Evolutionary conservation across 2,329 filamentous ascomycete genomes (phyloP).

Genomic region (Diplodia corticola): DNA sequence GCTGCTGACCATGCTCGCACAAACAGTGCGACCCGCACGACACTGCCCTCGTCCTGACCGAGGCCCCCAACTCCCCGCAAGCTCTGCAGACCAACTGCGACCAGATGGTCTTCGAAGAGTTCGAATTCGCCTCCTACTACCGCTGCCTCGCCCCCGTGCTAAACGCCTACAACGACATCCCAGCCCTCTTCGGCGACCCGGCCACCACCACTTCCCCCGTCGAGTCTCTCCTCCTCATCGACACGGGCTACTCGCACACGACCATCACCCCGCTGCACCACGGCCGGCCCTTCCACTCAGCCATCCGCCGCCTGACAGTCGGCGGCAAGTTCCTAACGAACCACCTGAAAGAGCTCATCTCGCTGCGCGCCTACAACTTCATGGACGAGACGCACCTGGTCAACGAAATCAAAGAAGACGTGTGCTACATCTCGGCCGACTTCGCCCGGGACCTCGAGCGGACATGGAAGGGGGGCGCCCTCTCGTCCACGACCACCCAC

Average conservation of each 20-base stretch:
- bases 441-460: conserved; percentile 77
- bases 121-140: conserved; percentile 85
- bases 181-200: conserved; percentile 65
- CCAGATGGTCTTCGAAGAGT: conserved; percentile 97
- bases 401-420: conserved; percentile 91
- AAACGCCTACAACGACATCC: conserved; percentile 80
- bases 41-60: conserved; percentile 80
- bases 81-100: conserved; percentile 86
- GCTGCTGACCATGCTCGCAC: conserved; percentile 9
- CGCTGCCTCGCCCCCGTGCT: conserved; percentile 71
- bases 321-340: conserved; percentile 94
- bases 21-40: conserved; percentile 69
- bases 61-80: conserved; percentile 80
- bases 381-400: conserved; percentile 90
- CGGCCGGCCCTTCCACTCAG: conserved; percentile 76
- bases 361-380: conserved; percentile 91
- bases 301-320: conserved; percentile 81
- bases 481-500: conserved; percentile 48
- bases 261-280: conserved; percentile 83
- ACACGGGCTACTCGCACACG: conserved; percentile 91
- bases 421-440: conserved; percentile 78
- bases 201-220: conserved; percentile 53
- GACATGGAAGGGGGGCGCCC: conserved; percentile 71
- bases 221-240: conserved; percentile 84
- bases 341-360: conserved; percentile 85